A percentile compares a stretch with the other conserved stretches of the same genome.
Conservation (phyloP, 768 basidiomycete species). For the Boletus reticulatus region DNA sequence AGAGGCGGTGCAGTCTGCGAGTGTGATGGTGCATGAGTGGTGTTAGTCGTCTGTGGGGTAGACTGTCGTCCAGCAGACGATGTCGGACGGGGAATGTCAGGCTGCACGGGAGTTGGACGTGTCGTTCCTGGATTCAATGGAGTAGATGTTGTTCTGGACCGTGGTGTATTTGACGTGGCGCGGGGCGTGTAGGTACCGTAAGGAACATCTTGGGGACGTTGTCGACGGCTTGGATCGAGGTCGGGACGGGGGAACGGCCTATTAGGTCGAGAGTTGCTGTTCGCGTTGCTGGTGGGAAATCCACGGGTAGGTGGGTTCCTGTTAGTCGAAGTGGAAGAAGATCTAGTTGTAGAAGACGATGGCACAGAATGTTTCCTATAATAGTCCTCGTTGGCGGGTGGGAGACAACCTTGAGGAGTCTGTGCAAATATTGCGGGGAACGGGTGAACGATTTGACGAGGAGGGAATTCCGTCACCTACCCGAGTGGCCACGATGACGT, state of each 20-base stretch:
- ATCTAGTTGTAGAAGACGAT: slow-evolving; percentile 2
- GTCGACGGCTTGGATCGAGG: slow-evolving; percentile 47
- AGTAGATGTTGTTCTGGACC: slow-evolving; percentile 23
- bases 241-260: slow-evolving; percentile 61
- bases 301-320: slow-evolving; percentile 15
- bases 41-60: slow-evolving; percentile 7
- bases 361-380: slow-evolving; percentile 33
- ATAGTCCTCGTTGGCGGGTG: slow-evolving; percentile 55
- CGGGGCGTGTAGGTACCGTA: slow-evolving; percentile 18
- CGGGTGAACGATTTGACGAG: neutral
- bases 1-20: slow-evolving; percentile 36
- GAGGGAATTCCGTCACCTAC: slow-evolving; percentile 39
- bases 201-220: slow-evolving; percentile 18
- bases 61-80: slow-evolving; percentile 18
- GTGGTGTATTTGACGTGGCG: slow-evolving; percentile 5
- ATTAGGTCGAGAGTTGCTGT: slow-evolving; percentile 23
- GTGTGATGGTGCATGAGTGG: slow-evolving; percentile 10
- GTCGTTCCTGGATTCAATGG: slow-evolving; percentile 15
- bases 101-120: neutral
- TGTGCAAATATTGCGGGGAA: slow-evolving; percentile 21
- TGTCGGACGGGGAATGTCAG: slow-evolving; percentile 11
- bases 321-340: slow-evolving; percentile 15
- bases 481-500: slow-evolving; percentile 48
- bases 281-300: slow-evolving; percentile 3
- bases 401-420: slow-evolving; percentile 62